These are phyloP conservation scores for Haemoproteus tartakovskyi DNA, from an alignment of 169 alveolate genomes.

Conservation along the genomic window DNA sequence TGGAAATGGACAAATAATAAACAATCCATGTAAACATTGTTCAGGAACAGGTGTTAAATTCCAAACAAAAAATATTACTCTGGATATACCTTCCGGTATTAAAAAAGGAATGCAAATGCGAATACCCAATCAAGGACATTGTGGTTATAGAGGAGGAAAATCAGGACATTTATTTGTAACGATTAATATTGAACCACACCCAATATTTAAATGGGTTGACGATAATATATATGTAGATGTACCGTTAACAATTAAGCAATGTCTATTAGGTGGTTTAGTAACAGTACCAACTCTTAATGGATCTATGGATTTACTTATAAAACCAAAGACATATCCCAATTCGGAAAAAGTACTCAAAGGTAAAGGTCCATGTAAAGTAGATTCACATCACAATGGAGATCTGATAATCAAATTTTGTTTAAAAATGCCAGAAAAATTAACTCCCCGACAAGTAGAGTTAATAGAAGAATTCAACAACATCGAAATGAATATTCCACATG, in stretches of 20 bases:
- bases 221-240: slow-evolving; percentile 87
- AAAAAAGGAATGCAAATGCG: slow-evolving; percentile 85
- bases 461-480: slow-evolving; percentile 74
- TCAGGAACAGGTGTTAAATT: slow-evolving; percentile 82
- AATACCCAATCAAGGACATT: slow-evolving; percentile 85
- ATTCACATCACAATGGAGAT: slow-evolving; percentile 80
- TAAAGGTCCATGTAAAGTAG: slow-evolving; percentile 84
- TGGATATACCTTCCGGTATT: slow-evolving; percentile 82
- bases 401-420: slow-evolving; percentile 79
- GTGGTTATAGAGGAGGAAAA: slow-evolving; percentile 83
- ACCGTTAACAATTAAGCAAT: slow-evolving; percentile 82
- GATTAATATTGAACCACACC: slow-evolving; percentile 83
- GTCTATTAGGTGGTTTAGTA: slow-evolving; percentile 84
- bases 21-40: slow-evolving; percentile 81
- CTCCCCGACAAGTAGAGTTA: slow-evolving; percentile 73
- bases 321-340: slow-evolving; percentile 81
- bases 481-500: slow-evolving; percentile 10
- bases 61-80: slow-evolving; percentile 78
- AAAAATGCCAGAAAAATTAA: slow-evolving; percentile 71
- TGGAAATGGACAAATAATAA: slow-evolving; percentile 83
- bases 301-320: slow-evolving; percentile 69
- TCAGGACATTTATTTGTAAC: slow-evolving; percentile 84
- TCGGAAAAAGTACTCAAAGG: slow-evolving; percentile 77
- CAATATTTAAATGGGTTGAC: slow-evolving; percentile 83
- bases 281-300: slow-evolving; percentile 83